Evolutionary conservation across 2,329 filamentous ascomycete genomes (phyloP), one percentile per base, ranked within the genome.

Genomic region (Fusarium keratoplasticum): DNA sequence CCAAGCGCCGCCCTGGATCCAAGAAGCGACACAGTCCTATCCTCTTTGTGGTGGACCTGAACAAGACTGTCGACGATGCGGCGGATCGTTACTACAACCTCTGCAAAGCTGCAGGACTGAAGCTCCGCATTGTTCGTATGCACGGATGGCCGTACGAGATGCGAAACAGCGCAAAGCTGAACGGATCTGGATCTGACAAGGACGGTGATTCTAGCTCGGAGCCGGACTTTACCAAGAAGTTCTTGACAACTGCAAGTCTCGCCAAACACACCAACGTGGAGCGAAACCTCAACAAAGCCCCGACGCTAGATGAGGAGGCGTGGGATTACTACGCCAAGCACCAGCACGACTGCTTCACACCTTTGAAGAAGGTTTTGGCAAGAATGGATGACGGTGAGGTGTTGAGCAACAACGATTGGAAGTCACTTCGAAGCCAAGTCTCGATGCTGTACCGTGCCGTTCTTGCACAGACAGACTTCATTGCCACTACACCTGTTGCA

Each of bases 1-100:
- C 78, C 16, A 82, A 79, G 50, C 74, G 64, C 22, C 76, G 72
- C 11, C 76, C 76, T 29, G 72, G 65, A 5, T 62, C 66, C 3
- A 77, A 70, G n/a, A 70, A 72, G 16, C 64, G 67, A 16, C 72
- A 69, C 10, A 80, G 65, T 7, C 85, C 81, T 8, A 81, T 87
- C 13, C 76, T 87, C 0, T 87, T 86, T 58, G 74, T 87, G 0
- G 79, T 87, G 2, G 86, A 87, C 61, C 84, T 87, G 62, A 87
- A 87, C 73, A 83, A 85, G 50, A 84, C 86, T 0, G 81, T 86
- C 0, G 84, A 87, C 40, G 85, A 87, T 54, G 83, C 84, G 0
- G 85, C 84, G 0, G 81, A 83, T 61, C 82, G 85, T 7, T 84
- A 86, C n/a, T 77, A 80, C 18, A 75, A 70, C 3, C 76, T 87